Evolutionary conservation across 495 filamentous ascomycete genomes (phyloP).

Genomic region (Hypoxylon crocopeplum): DNA sequence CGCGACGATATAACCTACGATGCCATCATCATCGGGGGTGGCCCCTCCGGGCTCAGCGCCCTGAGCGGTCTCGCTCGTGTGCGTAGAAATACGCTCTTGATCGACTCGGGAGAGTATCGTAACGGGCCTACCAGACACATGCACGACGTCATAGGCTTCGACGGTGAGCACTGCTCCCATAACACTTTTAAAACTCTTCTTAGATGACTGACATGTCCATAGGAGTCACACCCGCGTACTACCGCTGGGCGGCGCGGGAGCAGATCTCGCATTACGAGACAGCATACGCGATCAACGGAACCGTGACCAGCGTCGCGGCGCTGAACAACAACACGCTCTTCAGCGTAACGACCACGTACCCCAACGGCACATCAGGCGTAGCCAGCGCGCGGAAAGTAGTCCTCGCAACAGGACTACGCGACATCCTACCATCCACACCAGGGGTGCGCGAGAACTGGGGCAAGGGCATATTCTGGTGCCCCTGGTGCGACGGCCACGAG

Average conservation of each 20-base stretch:
- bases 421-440: slow-evolving; percentile 60
- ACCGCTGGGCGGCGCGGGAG: slow-evolving; percentile 58
- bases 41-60: slow-evolving; percentile 51
- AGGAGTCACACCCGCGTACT: slow-evolving; percentile 60
- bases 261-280: slow-evolving; percentile 59
- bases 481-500: slow-evolving; percentile 68
- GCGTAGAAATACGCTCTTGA: slow-evolving; percentile 56
- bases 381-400: slow-evolving; percentile 60
- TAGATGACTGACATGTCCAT: neutral
- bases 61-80: slow-evolving; percentile 63
- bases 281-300: slow-evolving; percentile 57
- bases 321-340: slow-evolving; percentile 52
- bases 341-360: slow-evolving; percentile 41
- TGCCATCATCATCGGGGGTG: slow-evolving; percentile 44
- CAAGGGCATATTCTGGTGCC: slow-evolving; percentile 67
- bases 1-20: slow-evolving; percentile 38
- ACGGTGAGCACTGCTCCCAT: slow-evolving; percentile 47
- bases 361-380: slow-evolving; percentile 31
- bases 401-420: slow-evolving; percentile 61
- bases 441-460: slow-evolving; percentile 60
- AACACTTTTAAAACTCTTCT: neutral
- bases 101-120: slow-evolving; percentile 63
- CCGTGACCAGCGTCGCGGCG: slow-evolving; percentile 53
- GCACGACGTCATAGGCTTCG: slow-evolving; percentile 66
- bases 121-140: slow-evolving; percentile 61